These are phyloP conservation scores for Cyberlindnera subsufficiens DNA, from an alignment of 805 yeast species.

Conservation along the genomic window DNA sequence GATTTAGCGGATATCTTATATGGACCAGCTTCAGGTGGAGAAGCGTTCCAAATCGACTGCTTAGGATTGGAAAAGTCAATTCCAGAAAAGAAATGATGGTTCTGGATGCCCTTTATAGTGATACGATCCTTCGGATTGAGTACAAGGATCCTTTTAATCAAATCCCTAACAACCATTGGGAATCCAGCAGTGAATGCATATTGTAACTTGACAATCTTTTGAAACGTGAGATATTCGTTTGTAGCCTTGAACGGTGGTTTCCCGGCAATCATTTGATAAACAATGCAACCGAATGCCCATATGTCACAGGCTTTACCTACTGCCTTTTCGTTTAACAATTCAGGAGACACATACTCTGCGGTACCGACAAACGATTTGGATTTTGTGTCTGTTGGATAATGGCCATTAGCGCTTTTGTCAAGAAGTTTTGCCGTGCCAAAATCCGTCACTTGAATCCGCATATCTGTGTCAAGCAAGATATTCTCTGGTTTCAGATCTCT, in stretches of 20 bases:
- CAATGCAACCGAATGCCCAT: conserved; percentile 98
- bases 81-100: conserved; percentile 56
- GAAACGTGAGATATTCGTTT: conserved; percentile 76
- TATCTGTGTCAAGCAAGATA: conserved; percentile 55
- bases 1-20: conserved; percentile 72
- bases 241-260: conserved; percentile 83
- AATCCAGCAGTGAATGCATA: conserved; percentile 84
- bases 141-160: conserved; percentile 62
- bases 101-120: conserved; percentile 48
- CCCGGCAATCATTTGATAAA: conserved; percentile 94
- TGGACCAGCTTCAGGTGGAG: conserved; percentile 64
- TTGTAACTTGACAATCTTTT: conserved; percentile 73
- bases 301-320: conserved; percentile 92
- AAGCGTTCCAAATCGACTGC: conserved; percentile 48
- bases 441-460: conserved; percentile 68
- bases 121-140: conserved; percentile 60
- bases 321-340: conserved; percentile 64
- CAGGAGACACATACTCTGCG: conserved; percentile 82
- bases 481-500: conserved; percentile 84
- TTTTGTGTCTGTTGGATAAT: conserved; percentile 59
- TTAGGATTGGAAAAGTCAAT: conserved; percentile 46
- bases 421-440: conserved; percentile 79
- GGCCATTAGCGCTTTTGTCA: conserved; percentile 40
- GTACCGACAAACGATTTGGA: conserved; percentile 85
- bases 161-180: conserved; percentile 66